A percentile compares a stretch with the other conserved stretches of the same genome.
phyloP scores from a whole-genome alignment of 306 rosid species.

The Benincasa hispida region DNA sequence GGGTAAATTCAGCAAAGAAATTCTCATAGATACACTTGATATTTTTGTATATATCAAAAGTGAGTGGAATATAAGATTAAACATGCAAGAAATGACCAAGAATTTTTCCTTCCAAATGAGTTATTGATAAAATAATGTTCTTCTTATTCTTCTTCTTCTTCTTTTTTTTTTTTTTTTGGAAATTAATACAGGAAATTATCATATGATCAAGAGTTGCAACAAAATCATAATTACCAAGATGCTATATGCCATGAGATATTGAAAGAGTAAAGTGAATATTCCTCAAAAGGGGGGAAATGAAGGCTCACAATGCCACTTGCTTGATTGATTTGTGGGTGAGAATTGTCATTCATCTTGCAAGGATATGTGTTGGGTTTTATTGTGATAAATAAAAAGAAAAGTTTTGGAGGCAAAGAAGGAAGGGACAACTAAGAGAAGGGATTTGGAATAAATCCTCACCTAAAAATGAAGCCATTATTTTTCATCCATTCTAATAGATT shows the following conservation, averaged over 20 bases:
- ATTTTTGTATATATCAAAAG: neutral
- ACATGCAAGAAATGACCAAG: too few species aligned
- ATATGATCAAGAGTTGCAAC: neutral
- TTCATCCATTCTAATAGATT: neutral
- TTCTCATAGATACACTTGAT: neutral
- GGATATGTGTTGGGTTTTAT: neutral
- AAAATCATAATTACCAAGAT: neutral
- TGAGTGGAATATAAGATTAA: neutral
- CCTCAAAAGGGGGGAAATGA: neutral
- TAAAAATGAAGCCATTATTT: neutral
- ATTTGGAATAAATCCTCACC: neutral
- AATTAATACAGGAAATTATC: neutral
- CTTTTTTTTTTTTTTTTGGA: too few species aligned
- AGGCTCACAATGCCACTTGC: neutral
- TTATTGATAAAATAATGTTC: neutral
- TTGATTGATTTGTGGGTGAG: neutral
- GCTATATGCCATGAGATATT: neutral
- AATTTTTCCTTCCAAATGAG: neutral
- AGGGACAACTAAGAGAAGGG: neutral
- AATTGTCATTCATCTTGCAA: neutral
- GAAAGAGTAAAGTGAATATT: neutral
- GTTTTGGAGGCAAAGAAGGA: neutral
- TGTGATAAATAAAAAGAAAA: neutral
- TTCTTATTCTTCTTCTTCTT: too few species aligned
- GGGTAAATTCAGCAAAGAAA: neutral